Conservation (phyloP, 2,329 filamentous ascomycete genomes). For the Coniella lustricola region DNA sequence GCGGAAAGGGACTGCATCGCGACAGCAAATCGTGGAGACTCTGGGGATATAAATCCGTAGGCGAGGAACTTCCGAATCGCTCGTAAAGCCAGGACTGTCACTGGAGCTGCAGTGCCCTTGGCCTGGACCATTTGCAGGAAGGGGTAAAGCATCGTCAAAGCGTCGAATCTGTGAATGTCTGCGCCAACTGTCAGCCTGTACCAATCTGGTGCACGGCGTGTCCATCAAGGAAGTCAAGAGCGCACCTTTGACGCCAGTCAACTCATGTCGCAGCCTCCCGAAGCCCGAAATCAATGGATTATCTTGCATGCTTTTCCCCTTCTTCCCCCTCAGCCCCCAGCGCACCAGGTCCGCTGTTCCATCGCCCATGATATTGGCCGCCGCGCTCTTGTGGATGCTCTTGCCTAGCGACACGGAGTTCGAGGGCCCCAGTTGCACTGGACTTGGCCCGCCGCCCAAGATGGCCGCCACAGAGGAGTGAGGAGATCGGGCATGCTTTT, state of each 20-base stretch:
- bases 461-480: constrained; percentile 96
- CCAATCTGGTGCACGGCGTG: not conserved
- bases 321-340: constrained; percentile 92
- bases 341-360: constrained; percentile 49
- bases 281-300: constrained; percentile 95
- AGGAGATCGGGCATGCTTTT: constrained; percentile 92
- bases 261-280: constrained; percentile 77
- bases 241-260: constrained; percentile 75
- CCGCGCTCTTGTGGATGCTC: constrained; percentile 35
- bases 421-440: constrained; percentile 45
- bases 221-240: not conserved
- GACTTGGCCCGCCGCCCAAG: constrained; percentile 66
- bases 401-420: constrained; percentile 34
- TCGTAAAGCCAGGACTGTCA: constrained; percentile 88
- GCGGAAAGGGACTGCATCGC: constrained; percentile 93
- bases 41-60: constrained; percentile 80
- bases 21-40: constrained; percentile 79
- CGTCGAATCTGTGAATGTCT: constrained; percentile 87
- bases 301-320: constrained; percentile 94
- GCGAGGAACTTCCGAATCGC: constrained; percentile 95
- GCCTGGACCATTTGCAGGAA: constrained; percentile 96
- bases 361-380: constrained; percentile 31
- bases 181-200: constrained; percentile 21
- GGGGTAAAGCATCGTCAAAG: constrained; percentile 79
- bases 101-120: constrained; percentile 90